Conservation (phyloP, 176 grass and related monocot species). For the Zizania latifolia region DNA sequence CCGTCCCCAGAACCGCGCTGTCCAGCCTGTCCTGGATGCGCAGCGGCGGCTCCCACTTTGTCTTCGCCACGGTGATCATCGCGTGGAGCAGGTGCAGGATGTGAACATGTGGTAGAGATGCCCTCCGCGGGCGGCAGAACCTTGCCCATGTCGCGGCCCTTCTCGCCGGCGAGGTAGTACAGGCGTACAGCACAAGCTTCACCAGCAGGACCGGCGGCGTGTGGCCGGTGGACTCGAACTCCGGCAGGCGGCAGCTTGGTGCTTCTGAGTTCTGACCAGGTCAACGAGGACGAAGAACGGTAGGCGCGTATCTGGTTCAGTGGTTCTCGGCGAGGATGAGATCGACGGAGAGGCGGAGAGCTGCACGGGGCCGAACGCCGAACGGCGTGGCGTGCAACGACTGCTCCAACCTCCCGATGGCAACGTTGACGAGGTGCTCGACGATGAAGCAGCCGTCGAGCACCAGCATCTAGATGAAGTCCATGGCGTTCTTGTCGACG, state of each 20-base stretch:
- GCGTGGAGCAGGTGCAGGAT: conserved; percentile 43
- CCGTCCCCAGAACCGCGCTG: background rate
- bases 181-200: conserved; percentile 36
- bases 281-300: conserved; percentile 43
- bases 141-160: conserved; percentile 28
- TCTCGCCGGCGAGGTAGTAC: conserved; percentile 41
- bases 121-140: background rate
- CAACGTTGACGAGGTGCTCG: conserved; percentile 43
- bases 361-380: conserved; percentile 24
- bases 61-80: conserved; percentile 25
- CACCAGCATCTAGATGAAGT: conserved; percentile 34
- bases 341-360: conserved; percentile 45
- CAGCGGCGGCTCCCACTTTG: conserved; percentile 17
- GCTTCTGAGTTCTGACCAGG: background rate
- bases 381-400: conserved; percentile 39
- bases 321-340: conserved; percentile 53
- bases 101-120: conserved; percentile 29
- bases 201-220: background rate
- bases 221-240: background rate
- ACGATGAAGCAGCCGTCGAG: conserved; percentile 55
- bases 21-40: conserved; percentile 26
- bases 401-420: background rate
- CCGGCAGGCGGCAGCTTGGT: conserved; percentile 26
- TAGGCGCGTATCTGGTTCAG: too few species aligned
- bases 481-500: background rate